Base-by-base conservation (phyloP, 495 filamentous ascomycete genomes). In the Sporormia fimetaria region DNA sequence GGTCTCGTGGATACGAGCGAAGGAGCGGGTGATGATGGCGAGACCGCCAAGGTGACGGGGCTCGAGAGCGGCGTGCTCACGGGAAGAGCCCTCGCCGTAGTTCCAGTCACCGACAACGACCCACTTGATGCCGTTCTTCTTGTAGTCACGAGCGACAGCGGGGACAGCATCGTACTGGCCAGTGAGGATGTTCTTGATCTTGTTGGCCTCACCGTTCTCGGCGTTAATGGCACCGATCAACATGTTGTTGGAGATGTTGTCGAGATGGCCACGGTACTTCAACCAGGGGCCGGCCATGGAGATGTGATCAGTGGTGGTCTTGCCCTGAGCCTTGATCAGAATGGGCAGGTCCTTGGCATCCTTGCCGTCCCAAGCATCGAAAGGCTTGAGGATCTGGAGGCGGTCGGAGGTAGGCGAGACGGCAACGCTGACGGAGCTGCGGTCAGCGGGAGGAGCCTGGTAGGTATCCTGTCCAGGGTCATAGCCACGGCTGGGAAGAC, bases 211-310 rank as follows among this genome's bases (percentile, higher is more conserved):
- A 41, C 81, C 86, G 66, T 96, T 98, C 52, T 80, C 88, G 46
- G 75, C 72, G 68, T 96, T 98, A 70, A 85, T 82, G 49, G 90
- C 90, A 69, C 92, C 92, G 57, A 98, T 96, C 64, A 98, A 68
- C 87, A 96, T 94, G 76, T 98, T 98, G 79, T 96, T 96, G 58
- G 92, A 96, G 72, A 98, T 96, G 75, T 98, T 98, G 74, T 98
- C 92, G 61, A 98, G 74, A 64, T 98, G 90, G 33, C 90, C 90
- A 75, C 92, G 86, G 77, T 98, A 98, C 74, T 98, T 98, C 65
- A 98, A 75, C 90, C 90, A 98, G 32, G 90, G 90, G 50, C 90
- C 90, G 58, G 90, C 90, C 84, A 88, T 96, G 44, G 92, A 96
- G 67, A 98, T 98, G 72, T 96, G 92, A 57, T 98, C 90, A 51